phyloP scores from a whole-genome alignment of 2,329 filamentous ascomycete genomes.

The Sclerotinia sclerotiorum region DNA sequence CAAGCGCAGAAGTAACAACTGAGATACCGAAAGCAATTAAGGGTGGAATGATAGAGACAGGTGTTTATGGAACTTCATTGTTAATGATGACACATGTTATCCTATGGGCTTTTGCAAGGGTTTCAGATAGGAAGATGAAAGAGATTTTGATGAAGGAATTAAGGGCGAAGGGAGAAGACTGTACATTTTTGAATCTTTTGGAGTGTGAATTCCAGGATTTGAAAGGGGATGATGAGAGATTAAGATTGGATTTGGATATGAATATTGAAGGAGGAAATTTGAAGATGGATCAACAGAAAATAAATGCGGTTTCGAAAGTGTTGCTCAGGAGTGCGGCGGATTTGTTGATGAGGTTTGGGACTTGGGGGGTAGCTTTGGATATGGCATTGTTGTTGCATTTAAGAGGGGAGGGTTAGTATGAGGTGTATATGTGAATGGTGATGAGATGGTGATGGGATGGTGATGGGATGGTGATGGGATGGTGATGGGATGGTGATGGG shows the following conservation, averaged over 20 bases:
- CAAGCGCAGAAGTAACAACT: too few species aligned
- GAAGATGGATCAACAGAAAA: background rate
- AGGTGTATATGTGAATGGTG: background rate
- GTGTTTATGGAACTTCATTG: slow-evolving; percentile 30
- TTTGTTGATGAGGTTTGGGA: slow-evolving; percentile 31
- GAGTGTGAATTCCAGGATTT: background rate
- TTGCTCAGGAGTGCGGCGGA: slow-evolving; percentile 34
- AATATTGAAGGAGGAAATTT: background rate
- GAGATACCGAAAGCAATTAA: background rate
- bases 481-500: too few species aligned
- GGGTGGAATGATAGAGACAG: slow-evolving; percentile 26
- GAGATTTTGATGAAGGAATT: background rate
- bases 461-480: too few species aligned
- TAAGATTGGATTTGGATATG: background rate
- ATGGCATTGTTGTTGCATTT: slow-evolving; percentile 31
- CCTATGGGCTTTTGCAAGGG: slow-evolving; percentile 31
- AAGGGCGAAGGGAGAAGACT: background rate
- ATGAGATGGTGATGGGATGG: background rate
- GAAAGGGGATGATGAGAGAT: background rate
- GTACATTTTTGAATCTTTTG: background rate
- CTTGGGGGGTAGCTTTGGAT: slow-evolving; percentile 33
- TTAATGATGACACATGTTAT: slow-evolving; percentile 33
- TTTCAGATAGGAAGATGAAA: slow-evolving; percentile 24
- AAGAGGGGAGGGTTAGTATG: slow-evolving; percentile 27
- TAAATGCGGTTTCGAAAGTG: slow-evolving; percentile 21